Evolutionary conservation across 2,329 filamentous ascomycete genomes (phyloP).

Genomic region (Myriosclerotinia duriaeana): DNA sequence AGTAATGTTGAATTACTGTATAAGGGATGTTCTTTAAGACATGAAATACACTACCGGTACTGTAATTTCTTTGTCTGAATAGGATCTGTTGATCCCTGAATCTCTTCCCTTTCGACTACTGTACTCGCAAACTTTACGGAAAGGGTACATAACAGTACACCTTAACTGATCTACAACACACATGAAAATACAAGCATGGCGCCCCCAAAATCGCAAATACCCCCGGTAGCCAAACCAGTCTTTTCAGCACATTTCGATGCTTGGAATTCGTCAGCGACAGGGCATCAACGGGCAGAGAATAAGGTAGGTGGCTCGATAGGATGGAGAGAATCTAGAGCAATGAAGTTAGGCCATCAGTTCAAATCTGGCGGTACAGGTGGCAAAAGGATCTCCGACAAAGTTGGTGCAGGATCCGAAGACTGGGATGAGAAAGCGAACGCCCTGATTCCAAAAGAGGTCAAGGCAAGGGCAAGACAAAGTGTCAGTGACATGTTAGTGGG

Average conservation of each 20-base stretch:
- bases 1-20: not conserved
- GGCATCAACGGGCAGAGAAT: conserved; percentile 76
- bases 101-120: not conserved
- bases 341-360: conserved; percentile 72
- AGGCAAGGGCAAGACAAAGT: conserved; percentile 41
- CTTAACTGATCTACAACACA: conserved; percentile 14
- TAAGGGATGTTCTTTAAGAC: not conserved
- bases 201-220: conserved; percentile 31
- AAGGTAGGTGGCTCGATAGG: conserved; percentile 58
- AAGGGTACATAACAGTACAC: not conserved
- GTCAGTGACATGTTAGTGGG: conserved; percentile 54
- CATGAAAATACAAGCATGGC: conserved; percentile 28
- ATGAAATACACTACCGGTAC: not conserved
- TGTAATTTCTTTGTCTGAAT: conserved; percentile 9
- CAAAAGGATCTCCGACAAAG: conserved; percentile 61
- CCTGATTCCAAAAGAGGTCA: conserved; percentile 47
- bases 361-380: conserved; percentile 56
- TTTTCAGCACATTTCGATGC: conserved; percentile 57
- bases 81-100: not conserved
- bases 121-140: conserved; percentile 5
- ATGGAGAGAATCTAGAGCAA: conserved; percentile 69
- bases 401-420: conserved; percentile 62
- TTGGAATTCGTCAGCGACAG: conserved; percentile 72
- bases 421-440: conserved; percentile 49
- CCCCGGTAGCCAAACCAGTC: conserved; percentile 42